Conservation (phyloP, 495 filamentous ascomycete genomes). For the Tuber brumale region DNA sequence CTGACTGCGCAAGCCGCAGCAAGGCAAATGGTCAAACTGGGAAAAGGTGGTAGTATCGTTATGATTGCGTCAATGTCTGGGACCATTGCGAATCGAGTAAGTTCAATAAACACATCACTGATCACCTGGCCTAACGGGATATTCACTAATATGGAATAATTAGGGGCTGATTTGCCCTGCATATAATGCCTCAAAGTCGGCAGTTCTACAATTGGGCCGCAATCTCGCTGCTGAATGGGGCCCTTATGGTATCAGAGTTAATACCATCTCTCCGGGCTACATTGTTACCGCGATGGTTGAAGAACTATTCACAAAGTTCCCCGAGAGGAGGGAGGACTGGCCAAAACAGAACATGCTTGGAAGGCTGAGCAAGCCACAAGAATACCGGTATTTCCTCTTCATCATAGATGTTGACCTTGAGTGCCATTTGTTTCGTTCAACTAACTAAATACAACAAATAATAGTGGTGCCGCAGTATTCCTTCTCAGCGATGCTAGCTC, state of each 20-base stretch:
- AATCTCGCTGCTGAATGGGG: constrained; percentile 91
- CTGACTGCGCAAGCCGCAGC: constrained; percentile 66
- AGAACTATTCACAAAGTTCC: constrained; percentile 64
- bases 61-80: constrained; percentile 77
- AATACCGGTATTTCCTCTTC: constrained; percentile 55
- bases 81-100: constrained; percentile 63
- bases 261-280: constrained; percentile 91
- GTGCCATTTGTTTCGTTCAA: constrained; percentile 10
- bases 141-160: not conserved
- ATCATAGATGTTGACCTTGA: constrained; percentile 19
- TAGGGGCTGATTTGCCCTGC: constrained; percentile 67
- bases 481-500: constrained; percentile 77
- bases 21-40: constrained; percentile 63
- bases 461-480: constrained; percentile 66
- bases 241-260: constrained; percentile 78
- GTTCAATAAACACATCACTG: not conserved
- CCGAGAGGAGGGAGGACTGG: constrained; percentile 72
- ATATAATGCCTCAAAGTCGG: constrained; percentile 89
- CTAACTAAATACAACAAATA: not conserved
- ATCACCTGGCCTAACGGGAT: not conserved
- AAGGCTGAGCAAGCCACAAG: constrained; percentile 67
- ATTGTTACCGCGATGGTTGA: constrained; percentile 91
- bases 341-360: constrained; percentile 83
- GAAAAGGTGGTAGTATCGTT: constrained; percentile 48
- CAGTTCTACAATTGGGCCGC: constrained; percentile 72